A percentile compares a stretch with the other conserved stretches of the same genome.
Conservation (phyloP, 257 asterid species). For the Plantago major region DNA sequence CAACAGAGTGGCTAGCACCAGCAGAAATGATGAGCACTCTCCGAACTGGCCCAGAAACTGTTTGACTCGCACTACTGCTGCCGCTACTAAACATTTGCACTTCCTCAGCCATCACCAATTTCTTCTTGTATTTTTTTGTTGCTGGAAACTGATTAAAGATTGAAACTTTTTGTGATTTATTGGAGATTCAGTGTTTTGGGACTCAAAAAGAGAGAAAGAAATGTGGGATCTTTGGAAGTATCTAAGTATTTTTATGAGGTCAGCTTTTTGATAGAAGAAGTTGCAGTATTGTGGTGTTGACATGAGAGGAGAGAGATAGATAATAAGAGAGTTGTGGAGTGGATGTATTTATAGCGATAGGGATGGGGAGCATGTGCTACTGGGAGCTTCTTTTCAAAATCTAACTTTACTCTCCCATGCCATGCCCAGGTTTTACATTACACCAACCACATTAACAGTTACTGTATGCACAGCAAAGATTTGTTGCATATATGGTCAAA, state of each 20-base stretch:
- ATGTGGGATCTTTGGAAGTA: conserved; percentile 24
- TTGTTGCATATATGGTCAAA: too few relatives aligned
- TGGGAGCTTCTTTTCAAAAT: too few relatives aligned
- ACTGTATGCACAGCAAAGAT: too few relatives aligned
- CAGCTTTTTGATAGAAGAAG: not conserved
- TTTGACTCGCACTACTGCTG: conserved; percentile 31
- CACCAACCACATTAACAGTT: too few relatives aligned
- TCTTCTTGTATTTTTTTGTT: too few relatives aligned
- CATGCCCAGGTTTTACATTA: too few relatives aligned
- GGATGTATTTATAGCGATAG: conserved; percentile 36
- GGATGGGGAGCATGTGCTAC: conserved; percentile 35
- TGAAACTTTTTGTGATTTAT: not conserved
- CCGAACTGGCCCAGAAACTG: conserved; percentile 43
- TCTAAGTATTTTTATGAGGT: conserved; percentile 9
- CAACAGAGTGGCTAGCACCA: conserved; percentile 97
- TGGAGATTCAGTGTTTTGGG: not conserved
- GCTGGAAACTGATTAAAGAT: too few relatives aligned
- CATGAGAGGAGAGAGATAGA: conserved; percentile 10
- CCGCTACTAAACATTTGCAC: conserved; percentile 21
- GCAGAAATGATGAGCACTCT: conserved; percentile 74
- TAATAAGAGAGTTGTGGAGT: conserved; percentile 16
- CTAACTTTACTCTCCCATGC: too few relatives aligned
- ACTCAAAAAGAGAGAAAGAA: conserved; percentile 2
- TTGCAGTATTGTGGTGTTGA: not conserved
- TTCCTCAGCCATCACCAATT: conserved; percentile 43